Percentiles rank a stretch among this genome's conserved stretches.
These are phyloP conservation scores for Eruca vesicaria DNA, from an alignment of 441 rosid species.

Conservation along the genomic window DNA sequence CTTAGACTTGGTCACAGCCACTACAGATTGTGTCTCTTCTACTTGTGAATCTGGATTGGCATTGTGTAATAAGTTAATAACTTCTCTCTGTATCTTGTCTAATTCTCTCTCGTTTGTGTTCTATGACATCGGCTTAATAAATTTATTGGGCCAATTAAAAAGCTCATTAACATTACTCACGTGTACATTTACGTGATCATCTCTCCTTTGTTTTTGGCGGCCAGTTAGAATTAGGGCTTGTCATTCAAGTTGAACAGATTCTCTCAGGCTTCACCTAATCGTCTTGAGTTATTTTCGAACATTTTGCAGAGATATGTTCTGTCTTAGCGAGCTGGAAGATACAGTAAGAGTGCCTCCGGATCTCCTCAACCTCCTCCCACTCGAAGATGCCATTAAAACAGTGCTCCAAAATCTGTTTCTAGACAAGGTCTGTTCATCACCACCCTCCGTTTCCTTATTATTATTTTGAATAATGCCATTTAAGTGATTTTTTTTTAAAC, in stretches of 20 bases:
- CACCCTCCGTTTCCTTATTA: not conserved
- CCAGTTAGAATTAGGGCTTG: too few relatives aligned
- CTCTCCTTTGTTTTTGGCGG: too few relatives aligned
- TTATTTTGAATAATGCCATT: too few relatives aligned
- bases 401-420: constrained; percentile 64
- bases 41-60: not conserved
- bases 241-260: too few relatives aligned
- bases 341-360: constrained; percentile 73
- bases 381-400: constrained; percentile 54
- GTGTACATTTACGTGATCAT: not conserved
- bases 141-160: not conserved
- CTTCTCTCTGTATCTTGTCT: not conserved
- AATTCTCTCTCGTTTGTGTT: not conserved
- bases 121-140: not conserved
- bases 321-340: constrained; percentile 69
- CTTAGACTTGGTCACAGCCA: not conserved
- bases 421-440: constrained; percentile 55
- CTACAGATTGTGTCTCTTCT: not conserved
- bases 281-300: not conserved
- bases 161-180: not conserved
- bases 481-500: too few relatives aligned
- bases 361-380: constrained; percentile 58
- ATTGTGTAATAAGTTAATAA: not conserved
- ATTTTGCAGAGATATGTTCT: constrained; percentile 49
- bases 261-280: not conserved